Evolutionary conservation across 805 yeast genomes (phyloP).

Genomic region (Saturnispora diversa): DNA sequence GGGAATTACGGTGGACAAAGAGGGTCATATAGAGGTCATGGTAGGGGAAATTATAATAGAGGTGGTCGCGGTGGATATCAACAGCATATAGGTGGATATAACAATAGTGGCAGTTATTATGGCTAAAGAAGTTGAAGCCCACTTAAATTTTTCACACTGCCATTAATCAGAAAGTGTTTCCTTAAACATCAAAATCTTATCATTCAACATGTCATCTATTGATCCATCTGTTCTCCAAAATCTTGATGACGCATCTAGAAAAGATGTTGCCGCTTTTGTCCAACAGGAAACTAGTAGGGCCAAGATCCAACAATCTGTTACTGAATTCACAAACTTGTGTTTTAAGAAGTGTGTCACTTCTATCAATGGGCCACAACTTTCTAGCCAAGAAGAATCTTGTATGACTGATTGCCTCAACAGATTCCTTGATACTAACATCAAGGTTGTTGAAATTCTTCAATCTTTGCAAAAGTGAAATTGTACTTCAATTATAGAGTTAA

Average conservation of each 20-base stretch:
- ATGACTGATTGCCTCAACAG: slow-evolving; percentile 75
- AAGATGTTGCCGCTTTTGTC: slow-evolving; percentile 66
- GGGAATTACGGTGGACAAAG: not conserved
- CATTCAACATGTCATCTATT: slow-evolving; percentile 13
- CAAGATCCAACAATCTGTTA: slow-evolving; percentile 80
- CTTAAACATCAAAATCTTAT: no score
- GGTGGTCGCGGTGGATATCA: slow-evolving; percentile 1
- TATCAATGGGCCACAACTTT: slow-evolving; percentile 42
- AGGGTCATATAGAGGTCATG: slow-evolving; percentile 4
- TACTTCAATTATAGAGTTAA: not conserved
- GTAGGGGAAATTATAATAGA: slow-evolving; percentile 1
- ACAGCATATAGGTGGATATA: not conserved
- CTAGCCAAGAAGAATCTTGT: slow-evolving; percentile 59
- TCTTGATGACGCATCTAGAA: slow-evolving; percentile 61
- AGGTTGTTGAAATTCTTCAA: slow-evolving; percentile 53
- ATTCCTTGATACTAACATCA: slow-evolving; percentile 79
- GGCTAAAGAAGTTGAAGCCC: not conserved
- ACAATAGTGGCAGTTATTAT: slow-evolving; percentile 3
- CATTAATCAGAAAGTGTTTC: no score
- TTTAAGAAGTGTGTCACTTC: slow-evolving; percentile 72
- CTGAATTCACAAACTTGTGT: slow-evolving; percentile 82
- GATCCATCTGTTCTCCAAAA: slow-evolving; percentile 23
- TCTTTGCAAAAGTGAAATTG: slow-evolving; percentile 16
- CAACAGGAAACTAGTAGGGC: slow-evolving; percentile 81
- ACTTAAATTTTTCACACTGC: slow-evolving; percentile 1